A percentile compares a stretch with the other conserved stretches of the same genome.
Evolutionary conservation across 306 rosid species (phyloP).

Genomic region (Lotus japonicus): DNA sequence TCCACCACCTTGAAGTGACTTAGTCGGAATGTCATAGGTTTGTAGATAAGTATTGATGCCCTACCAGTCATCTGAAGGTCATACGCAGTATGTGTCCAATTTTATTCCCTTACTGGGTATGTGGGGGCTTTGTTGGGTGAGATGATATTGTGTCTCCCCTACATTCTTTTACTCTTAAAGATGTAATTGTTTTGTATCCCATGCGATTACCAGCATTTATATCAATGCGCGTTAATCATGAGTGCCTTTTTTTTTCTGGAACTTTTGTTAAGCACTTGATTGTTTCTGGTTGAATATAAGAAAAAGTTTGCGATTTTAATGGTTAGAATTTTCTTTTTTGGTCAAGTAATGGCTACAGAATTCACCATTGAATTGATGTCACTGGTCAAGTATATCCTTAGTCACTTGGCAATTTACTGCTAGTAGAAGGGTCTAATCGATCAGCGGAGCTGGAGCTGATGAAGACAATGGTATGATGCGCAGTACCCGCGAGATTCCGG

Average conservation of each 20-base stretch:
- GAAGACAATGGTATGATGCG: too few relatives aligned
- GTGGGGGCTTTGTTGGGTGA: slow-evolving; percentile 31
- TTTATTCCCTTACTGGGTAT: slow-evolving; percentile 27
- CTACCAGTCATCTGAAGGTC: slow-evolving; percentile 11
- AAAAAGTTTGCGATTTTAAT: not conserved
- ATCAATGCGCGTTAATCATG: slow-evolving; percentile 5
- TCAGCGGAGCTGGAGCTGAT: too few relatives aligned
- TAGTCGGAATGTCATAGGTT: slow-evolving; percentile 27
- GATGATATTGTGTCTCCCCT: slow-evolving; percentile 21
- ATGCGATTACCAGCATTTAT: slow-evolving; percentile 27
- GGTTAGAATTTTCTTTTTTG: not conserved
- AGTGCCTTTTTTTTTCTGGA: not conserved
- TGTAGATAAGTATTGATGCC: slow-evolving; percentile 39
- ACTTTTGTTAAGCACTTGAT: not conserved
- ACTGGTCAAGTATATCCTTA: too few relatives aligned
- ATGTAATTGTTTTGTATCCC: slow-evolving; percentile 40
- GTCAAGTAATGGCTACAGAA: not conserved
- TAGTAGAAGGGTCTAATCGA: too few relatives aligned
- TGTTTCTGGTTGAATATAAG: not conserved
- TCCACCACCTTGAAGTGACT: slow-evolving; percentile 19
- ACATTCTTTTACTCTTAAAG: slow-evolving; percentile 24
- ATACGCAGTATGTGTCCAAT: slow-evolving; percentile 20
- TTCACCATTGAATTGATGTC: too few relatives aligned
- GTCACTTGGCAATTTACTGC: too few relatives aligned
- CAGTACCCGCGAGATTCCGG: too few relatives aligned